phyloP scores from a whole-genome alignment of 768 basidiomycete species.

The Cytidiella melzeri region DNA sequence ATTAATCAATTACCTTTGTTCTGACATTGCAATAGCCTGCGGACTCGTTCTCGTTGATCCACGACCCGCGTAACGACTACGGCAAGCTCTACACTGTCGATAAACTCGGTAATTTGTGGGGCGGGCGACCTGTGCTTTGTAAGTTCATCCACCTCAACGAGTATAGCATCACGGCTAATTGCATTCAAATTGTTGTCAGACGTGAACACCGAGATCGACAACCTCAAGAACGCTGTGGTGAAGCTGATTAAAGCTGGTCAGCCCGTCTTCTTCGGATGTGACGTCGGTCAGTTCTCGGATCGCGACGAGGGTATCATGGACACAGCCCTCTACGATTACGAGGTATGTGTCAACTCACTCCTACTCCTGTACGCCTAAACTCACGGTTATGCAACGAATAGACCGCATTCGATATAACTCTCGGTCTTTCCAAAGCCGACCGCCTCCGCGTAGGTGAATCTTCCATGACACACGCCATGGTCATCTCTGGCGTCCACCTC shows the following conservation, averaged over 20 bases:
- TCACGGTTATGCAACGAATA: conserved; percentile 22
- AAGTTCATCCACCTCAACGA: conserved; percentile 28
- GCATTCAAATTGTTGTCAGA: conserved; percentile 39
- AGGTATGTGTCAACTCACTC: conserved; percentile 36
- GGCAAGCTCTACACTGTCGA: conserved; percentile 85
- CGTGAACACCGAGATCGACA: conserved; percentile 81
- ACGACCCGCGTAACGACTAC: conserved; percentile 87
- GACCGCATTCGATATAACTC: conserved; percentile 77
- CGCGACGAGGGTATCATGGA: conserved; percentile 78
- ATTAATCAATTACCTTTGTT: background rate
- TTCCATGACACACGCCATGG: conserved; percentile 94
- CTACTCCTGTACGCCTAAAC: background rate
- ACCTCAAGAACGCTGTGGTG: conserved; percentile 77
- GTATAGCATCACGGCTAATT: background rate
- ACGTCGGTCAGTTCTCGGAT: conserved; percentile 85
- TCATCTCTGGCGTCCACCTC: conserved; percentile 88
- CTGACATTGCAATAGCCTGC: conserved; percentile 37
- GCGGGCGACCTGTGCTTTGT: conserved; percentile 81
- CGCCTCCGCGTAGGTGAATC: conserved; percentile 80
- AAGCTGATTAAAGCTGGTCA: conserved; percentile 83
- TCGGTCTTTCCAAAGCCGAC: conserved; percentile 80
- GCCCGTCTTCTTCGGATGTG: conserved; percentile 95
- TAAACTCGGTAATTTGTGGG: conserved; percentile 90
- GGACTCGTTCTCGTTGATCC: conserved; percentile 88
- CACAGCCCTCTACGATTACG: conserved; percentile 73